Conservation (phyloP, 192 early-diverging fungal species). For the Obelidium mucronatum region DNA sequence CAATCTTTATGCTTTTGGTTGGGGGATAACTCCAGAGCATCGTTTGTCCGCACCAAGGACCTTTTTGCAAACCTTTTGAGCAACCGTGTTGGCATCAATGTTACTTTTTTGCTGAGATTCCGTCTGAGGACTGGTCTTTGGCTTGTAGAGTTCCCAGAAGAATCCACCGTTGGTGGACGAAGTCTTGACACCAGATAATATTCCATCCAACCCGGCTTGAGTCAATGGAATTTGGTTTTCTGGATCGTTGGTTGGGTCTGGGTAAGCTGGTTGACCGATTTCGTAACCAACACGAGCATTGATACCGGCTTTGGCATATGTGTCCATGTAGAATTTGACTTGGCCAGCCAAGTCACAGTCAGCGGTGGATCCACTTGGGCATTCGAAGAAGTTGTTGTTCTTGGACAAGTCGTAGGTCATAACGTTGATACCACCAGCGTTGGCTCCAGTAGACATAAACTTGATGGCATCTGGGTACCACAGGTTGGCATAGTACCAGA, state of each 20-base stretch:
- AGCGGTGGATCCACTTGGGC: background rate
- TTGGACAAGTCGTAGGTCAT: constrained; percentile 12
- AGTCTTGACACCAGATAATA: background rate
- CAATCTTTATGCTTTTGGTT: no score
- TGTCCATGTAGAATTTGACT: constrained; percentile 31
- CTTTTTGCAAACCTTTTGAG: background rate
- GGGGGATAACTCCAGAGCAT: background rate
- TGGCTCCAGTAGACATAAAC: background rate
- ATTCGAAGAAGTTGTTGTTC: background rate
- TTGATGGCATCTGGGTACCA: background rate
- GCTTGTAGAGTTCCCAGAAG: constrained; percentile 20
- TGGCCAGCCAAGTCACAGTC: constrained; percentile 23
- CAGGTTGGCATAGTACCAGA: constrained; percentile 15
- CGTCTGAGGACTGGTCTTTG: background rate
- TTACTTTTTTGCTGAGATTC: background rate
- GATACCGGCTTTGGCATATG: background rate
- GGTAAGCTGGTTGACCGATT: constrained; percentile 24
- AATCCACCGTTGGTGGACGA: no score
- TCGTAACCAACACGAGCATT: constrained; percentile 21
- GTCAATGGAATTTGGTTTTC: background rate
- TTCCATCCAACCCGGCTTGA: background rate
- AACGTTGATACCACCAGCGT: constrained; percentile 23
- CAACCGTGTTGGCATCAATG: constrained; percentile 5
- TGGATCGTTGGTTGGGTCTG: constrained; percentile 13
- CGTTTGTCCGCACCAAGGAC: background rate